Evolutionary conservation across 2,329 filamentous ascomycete genomes (phyloP).

Genomic region (Xylaria sp.): DNA sequence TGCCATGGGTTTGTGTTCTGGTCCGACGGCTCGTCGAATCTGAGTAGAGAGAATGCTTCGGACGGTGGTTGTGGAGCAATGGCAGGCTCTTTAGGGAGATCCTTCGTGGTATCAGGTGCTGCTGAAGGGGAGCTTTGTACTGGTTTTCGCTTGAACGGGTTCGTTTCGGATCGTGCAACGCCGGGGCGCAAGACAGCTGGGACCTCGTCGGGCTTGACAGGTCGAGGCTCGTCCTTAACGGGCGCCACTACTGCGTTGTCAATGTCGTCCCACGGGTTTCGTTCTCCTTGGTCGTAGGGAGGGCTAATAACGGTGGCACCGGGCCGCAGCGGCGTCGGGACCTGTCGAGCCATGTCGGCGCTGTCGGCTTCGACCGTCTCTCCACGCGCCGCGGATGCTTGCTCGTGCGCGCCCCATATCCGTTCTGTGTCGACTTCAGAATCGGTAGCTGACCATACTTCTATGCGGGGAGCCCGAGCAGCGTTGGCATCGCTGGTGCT

Average conservation of each 20-base stretch:
- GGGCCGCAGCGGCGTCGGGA: conserved; percentile 52
- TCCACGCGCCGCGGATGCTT: conserved; percentile 17
- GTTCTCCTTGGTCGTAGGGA: conserved; percentile 49
- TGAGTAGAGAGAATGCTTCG: conserved; percentile 56
- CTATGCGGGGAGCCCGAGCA: conserved; percentile 46
- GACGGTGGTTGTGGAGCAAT: conserved; percentile 47
- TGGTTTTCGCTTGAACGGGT: conserved; percentile 65
- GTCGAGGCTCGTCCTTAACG: conserved; percentile 30
- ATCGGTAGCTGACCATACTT: conserved; percentile 50
- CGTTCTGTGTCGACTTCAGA: conserved; percentile 49
- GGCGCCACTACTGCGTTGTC: conserved; percentile 27
- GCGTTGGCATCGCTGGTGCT: conserved; percentile 42
- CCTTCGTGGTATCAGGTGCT: conserved; percentile 30
- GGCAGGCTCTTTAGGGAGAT: conserved; percentile 37
- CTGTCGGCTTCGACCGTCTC: conserved; percentile 28
- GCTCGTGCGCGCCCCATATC: conserved; percentile 45
- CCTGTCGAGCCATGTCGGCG: conserved; percentile 42
- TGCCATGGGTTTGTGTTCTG: conserved; percentile 59
- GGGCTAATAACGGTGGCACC: conserved; percentile 43
- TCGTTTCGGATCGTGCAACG: conserved; percentile 57
- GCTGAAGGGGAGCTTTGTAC: conserved; percentile 40
- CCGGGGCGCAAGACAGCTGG: conserved; percentile 51
- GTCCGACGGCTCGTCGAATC: conserved; percentile 52
- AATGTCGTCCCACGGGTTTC: conserved; percentile 52
- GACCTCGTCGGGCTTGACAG: conserved; percentile 43